Evolutionary conservation across 352 stramenopile species (phyloP).

Genomic region (Aphanomyces stellatus): DNA sequence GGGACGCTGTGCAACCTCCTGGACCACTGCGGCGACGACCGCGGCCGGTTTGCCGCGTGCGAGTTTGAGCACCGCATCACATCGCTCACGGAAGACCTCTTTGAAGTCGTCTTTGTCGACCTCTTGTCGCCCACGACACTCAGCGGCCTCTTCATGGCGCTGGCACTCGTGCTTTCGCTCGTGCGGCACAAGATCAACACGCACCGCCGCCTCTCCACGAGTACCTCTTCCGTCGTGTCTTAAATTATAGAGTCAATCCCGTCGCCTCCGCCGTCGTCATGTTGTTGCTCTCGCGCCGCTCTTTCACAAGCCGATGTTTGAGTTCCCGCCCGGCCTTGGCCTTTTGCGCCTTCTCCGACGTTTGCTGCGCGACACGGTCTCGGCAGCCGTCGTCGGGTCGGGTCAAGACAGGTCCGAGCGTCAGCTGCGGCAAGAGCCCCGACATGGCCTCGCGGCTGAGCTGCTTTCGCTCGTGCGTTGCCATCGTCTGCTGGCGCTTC

Average conservation of each 20-base stretch:
- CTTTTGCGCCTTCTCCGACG: not conserved
- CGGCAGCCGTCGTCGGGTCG: not conserved
- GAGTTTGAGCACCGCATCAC: conserved; percentile 71
- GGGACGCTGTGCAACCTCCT: conserved; percentile 78
- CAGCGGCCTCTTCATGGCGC: conserved; percentile 36
- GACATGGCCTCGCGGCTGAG: not conserved
- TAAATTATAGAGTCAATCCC: too few species aligned
- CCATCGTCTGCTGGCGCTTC: not conserved
- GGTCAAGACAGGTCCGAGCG: not conserved
- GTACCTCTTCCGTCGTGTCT: not conserved
- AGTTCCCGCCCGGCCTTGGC: not conserved
- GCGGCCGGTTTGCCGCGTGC: conserved; percentile 52
- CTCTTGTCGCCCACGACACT: conserved; percentile 45
- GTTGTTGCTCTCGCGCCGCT: not conserved
- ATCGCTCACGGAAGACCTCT: conserved; percentile 56
- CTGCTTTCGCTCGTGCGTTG: not conserved
- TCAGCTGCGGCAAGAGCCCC: not conserved
- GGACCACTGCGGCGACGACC: conserved; percentile 59
- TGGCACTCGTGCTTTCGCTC: conserved; percentile 56
- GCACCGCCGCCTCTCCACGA: not conserved
- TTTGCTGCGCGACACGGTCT: not conserved
- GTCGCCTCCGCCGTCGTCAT: not conserved
- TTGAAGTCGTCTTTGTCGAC: conserved; percentile 24
- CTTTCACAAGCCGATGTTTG: not conserved
- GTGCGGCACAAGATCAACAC: conserved; percentile 8